These are phyloP conservation scores for Leccinum longicurvipes DNA, from an alignment of 768 basidiomycete genomes.

Conservation along the genomic window DNA sequence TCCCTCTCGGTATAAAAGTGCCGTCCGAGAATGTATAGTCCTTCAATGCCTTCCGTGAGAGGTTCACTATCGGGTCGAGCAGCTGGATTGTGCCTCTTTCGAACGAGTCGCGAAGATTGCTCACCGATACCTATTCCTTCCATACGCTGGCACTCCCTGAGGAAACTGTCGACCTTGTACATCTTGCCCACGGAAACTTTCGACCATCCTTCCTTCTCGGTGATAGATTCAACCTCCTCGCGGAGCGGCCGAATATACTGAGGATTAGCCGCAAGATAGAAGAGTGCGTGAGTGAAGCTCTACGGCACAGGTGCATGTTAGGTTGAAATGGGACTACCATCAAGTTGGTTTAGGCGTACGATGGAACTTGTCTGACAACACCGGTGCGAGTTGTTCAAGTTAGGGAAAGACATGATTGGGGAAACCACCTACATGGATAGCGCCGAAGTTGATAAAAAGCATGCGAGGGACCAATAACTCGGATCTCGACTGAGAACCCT, in stretches of 20 bases:
- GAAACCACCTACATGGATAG: not conserved
- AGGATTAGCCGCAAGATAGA: constrained; percentile 34
- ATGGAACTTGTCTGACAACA: not conserved
- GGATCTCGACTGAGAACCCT: not conserved
- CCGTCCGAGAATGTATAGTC: constrained; percentile 38
- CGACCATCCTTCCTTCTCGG: constrained; percentile 28
- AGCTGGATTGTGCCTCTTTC: not conserved
- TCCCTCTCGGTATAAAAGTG: constrained; percentile 34
- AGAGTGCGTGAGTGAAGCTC: constrained; percentile 34
- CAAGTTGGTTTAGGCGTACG: not conserved
- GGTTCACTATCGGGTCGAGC: not conserved
- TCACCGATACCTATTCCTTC: constrained; percentile 16
- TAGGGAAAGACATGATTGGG: not conserved
- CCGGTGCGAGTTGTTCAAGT: not conserved
- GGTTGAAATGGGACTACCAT: not conserved
- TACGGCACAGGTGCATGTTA: not conserved
- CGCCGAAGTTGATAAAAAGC: not conserved
- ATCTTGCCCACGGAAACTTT: constrained; percentile 27
- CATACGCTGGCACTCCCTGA: constrained; percentile 35
- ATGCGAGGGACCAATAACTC: not conserved
- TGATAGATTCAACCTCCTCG: constrained; percentile 34
- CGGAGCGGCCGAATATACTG: constrained; percentile 34
- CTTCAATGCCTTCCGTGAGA: constrained; percentile 26
- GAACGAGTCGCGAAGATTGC: not conserved
- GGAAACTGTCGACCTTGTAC: constrained; percentile 39